Conservation (phyloP, 2,329 filamentous ascomycete genomes). For the Colletotrichum sp. region DNA sequence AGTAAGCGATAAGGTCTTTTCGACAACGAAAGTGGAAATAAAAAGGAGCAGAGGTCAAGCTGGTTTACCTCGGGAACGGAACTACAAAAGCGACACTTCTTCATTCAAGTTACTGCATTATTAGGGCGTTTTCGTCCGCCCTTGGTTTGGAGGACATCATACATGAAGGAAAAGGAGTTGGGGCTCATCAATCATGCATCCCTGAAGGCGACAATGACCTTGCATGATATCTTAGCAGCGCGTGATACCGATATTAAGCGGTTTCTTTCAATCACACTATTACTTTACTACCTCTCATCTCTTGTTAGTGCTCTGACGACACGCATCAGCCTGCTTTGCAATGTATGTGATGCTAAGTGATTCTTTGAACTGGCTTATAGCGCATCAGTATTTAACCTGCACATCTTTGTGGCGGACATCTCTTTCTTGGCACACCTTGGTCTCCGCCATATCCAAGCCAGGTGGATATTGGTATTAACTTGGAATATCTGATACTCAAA, state of each 20-base stretch:
- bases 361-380: background rate
- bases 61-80: background rate
- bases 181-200: background rate
- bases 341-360: background rate
- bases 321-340: background rate
- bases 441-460: background rate
- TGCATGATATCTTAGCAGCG: slow-evolving; percentile 6
- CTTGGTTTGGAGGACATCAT: background rate
- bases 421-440: background rate
- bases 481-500: background rate
- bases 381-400: background rate
- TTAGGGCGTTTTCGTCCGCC: background rate
- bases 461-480: background rate
- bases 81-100: slow-evolving; percentile 3
- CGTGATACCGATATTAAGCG: background rate
- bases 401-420: background rate
- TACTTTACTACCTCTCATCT: background rate
- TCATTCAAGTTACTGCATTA: slow-evolving; percentile 1
- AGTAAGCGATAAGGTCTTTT: background rate
- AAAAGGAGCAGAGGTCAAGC: background rate
- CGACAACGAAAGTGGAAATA: background rate
- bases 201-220: background rate
- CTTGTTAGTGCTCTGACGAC: background rate
- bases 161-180: slow-evolving; percentile 4
- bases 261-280: background rate